Evolutionary conservation across 768 basidiomycete species (phyloP).

Genomic region (Leccinellum luteum): DNA sequence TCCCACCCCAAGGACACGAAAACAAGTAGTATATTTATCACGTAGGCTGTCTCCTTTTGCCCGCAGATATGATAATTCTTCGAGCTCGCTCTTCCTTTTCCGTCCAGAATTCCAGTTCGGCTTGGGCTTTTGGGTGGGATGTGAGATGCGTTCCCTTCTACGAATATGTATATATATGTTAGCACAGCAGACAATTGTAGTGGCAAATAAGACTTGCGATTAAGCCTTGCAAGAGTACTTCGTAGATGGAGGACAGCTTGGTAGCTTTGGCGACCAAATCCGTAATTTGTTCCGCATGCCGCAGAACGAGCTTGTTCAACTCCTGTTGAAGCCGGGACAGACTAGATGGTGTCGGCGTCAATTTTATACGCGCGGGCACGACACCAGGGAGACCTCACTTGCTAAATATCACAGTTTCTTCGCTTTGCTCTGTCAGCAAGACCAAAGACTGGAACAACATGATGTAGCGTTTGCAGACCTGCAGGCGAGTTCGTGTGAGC

Average conservation of each 20-base stretch:
- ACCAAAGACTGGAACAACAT: constrained; percentile 81
- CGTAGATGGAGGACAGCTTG: constrained; percentile 71
- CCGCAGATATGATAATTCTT: constrained; percentile 48
- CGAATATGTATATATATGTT: constrained; percentile 2
- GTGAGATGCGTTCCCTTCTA: constrained; percentile 68
- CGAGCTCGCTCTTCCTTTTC: constrained; percentile 80
- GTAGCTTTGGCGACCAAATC: constrained; percentile 63
- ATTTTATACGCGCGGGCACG: neutral
- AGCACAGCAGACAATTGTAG: neutral
- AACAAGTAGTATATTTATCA: constrained; percentile 19
- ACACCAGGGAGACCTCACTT: constrained; percentile 55
- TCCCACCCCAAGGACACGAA: constrained; percentile 9
- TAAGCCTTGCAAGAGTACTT: constrained; percentile 69
- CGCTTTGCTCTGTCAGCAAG: constrained; percentile 74
- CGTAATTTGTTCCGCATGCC: constrained; percentile 66
- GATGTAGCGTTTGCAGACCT: constrained; percentile 79
- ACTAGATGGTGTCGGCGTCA: constrained; percentile 39
- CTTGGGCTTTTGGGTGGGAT: constrained; percentile 82
- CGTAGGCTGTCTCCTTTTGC: constrained; percentile 27
- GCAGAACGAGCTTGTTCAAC: constrained; percentile 67
- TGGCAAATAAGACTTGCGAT: constrained; percentile 50
- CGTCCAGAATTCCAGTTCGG: constrained; percentile 84
- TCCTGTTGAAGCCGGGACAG: constrained; percentile 84
- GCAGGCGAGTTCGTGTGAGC: neutral
- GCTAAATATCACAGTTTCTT: constrained; percentile 95